Percentiles rank a stretch among this genome's conserved stretches.
These are phyloP conservation scores for Phylloporus arenicola DNA, from an alignment of 768 basidiomycete genomes.

Conservation along the genomic window DNA sequence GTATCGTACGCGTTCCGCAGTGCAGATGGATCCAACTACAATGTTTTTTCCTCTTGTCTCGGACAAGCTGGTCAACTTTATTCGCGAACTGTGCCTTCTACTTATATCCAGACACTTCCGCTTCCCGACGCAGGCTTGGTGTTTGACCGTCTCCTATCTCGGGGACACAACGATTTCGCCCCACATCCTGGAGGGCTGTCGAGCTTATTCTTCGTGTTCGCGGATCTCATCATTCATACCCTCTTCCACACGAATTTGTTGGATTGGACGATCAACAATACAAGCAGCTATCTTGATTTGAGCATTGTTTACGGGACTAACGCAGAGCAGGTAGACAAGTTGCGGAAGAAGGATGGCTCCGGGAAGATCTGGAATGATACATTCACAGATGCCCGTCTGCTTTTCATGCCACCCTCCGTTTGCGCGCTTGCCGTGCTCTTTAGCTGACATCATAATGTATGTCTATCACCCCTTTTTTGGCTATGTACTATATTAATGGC, in stretches of 20 bases:
- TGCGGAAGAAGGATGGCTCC: too few relatives aligned
- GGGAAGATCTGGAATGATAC: too few relatives aligned
- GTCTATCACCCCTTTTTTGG: too few relatives aligned
- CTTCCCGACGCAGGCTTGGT: slow-evolving; percentile 67
- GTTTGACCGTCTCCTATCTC: slow-evolving; percentile 69
- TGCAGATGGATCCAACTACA: slow-evolving; percentile 59
- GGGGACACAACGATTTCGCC: slow-evolving; percentile 31
- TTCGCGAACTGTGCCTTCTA: slow-evolving; percentile 58
- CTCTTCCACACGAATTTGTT: slow-evolving; percentile 63
- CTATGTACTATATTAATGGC: too few relatives aligned
- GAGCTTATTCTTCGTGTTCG: slow-evolving; percentile 75
- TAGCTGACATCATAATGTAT: too few relatives aligned
- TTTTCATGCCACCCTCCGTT: too few relatives aligned
- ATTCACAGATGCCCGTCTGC: too few relatives aligned
- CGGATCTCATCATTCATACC: slow-evolving; percentile 67
- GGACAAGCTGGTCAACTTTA: slow-evolving; percentile 61
- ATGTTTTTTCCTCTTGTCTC: slow-evolving; percentile 45
- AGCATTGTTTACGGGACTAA: too few relatives aligned
- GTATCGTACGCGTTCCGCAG: slow-evolving; percentile 50
- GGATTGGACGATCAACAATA: too few relatives aligned
- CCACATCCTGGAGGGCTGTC: slow-evolving; percentile 69
- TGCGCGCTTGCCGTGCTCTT: too few relatives aligned
- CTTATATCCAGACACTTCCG: slow-evolving; percentile 36
- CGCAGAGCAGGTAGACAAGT: too few relatives aligned
- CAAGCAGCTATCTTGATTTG: too few relatives aligned